Base-by-base conservation (phyloP, 2,329 filamentous ascomycete species). In the Grosmannia penicillata region DNA sequence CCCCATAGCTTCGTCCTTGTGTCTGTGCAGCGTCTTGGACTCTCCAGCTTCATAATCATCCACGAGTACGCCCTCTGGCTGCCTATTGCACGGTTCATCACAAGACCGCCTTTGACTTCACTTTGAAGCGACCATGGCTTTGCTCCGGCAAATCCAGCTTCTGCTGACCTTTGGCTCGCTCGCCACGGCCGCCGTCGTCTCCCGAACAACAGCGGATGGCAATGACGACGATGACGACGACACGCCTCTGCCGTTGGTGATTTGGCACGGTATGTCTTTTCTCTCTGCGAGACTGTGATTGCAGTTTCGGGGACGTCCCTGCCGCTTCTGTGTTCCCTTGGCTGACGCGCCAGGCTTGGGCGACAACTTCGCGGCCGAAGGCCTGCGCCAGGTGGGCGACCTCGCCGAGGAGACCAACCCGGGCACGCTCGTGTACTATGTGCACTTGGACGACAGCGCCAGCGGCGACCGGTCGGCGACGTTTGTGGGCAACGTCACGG, bases 401-500 rank as follows among this genome's bases (percentile, higher is more conserved):
- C 69, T 95, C 35, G 80, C 80, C 46, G 70, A 84, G 42, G 58
- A 71, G 36, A 64, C 75, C 41, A 75, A 94, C 58, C 86, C 86
- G 0, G 85, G 83, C 43, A 95, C 86, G 14, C 78, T 84, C 51
- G 77, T 91, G 18, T 81, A 96, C 64, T 72, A 78, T 48, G 74
- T 95, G 53, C 75, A 75, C 13, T 65, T 95, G 15, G 75, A 70
- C 55, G 69, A 74, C 31, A 72, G 78, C 51, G 65, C 75, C 37
- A 65, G 61, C 44, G 65, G 63, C 47, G 91, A 98, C 66, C 79
- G 82, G 35, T 75, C 74, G 39, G 82, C 83, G 23, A 89, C 84
- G 46, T 98, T 94, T 67, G 75, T 93, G 52, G 91, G 91, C 55
- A 93, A 95, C 59, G 63, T 95, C 6, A 87, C 81, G 3, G 65